Evolutionary conservation across 2,329 filamentous ascomycete genomes (phyloP), one percentile per base, ranked within the genome.

Genomic region (Colletotrichum musae): DNA sequence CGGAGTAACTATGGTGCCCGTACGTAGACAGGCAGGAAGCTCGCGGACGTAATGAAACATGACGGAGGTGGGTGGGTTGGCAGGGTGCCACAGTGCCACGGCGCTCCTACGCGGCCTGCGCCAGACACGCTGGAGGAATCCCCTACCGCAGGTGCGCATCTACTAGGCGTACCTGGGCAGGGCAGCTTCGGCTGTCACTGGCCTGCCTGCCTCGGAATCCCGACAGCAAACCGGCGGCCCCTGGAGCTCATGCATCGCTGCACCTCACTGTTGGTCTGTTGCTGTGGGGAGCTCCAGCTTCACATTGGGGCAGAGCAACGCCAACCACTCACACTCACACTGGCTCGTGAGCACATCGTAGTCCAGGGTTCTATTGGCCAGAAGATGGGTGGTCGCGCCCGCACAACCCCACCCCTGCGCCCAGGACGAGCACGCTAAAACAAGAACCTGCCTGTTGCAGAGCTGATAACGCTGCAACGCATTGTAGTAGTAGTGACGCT

Each of bases 31-130:
- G 66, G 61, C 66, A 69, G 64, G 58, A 54, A 63, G 64, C 58
- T 63, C 58, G 68, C 58, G 68, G 64, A 68, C 68, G 64, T 70
- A 70, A 68, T 68, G 63, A 70, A 68, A 54, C 52, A 68, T 59
- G 47, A 50, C 53, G 57, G 52, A 52, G 58, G 63, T 45, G 56
- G 62, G 62, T 43, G 41, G 13, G 41, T n/a, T 43, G 41, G 15
- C 41, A 15, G 41, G 41, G 4, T 43, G 41, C 41, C 13, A 39
- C 36, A 5, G 28, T 32, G 32, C 21, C 21, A 36, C 32, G 32
- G 32, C 32, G 32, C 32, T 36, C 32, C 32, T 36, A 3, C 32
- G 32, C 32, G 21, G 21, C 21, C 21, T 24, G 21, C 32, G 32
- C 32, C 32, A 36, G 10, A 36, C 32, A 6, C 2, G 32, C 16